These are phyloP conservation scores for Acacia acuminata DNA, from an alignment of 306 rosid genomes.

Conservation along the genomic window DNA sequence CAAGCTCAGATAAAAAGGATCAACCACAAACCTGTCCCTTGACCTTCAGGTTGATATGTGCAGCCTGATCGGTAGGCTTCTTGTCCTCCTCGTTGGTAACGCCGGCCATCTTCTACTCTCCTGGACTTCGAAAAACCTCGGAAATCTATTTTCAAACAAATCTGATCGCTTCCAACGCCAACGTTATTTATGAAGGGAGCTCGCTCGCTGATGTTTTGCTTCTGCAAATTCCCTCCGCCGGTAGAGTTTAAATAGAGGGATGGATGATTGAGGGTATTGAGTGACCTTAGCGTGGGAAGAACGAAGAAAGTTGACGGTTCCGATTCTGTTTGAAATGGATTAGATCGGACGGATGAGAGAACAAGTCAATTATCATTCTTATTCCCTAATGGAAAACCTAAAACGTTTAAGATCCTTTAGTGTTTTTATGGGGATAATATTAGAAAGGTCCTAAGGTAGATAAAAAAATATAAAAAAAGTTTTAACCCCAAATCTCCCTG, in stretches of 20 bases:
- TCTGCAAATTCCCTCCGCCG: not conserved
- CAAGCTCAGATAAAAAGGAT: not conserved
- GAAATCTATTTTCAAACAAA: not conserved
- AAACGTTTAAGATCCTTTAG: no score
- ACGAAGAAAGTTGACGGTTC: not conserved
- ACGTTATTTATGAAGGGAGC: not conserved
- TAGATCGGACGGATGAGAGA: not conserved
- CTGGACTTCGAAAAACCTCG: not conserved
- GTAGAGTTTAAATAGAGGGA: not conserved
- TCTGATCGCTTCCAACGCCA: not conserved
- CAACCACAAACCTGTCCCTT: conserved; percentile 68
- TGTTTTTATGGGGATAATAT: no score
- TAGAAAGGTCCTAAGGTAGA: no score
- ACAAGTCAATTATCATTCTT: no score
- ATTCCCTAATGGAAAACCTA: no score
- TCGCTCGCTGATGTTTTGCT: not conserved
- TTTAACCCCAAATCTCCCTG: no score
- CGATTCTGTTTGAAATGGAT: not conserved
- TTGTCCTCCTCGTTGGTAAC: conserved; percentile 58
- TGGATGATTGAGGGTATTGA: not conserved
- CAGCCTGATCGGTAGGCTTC: conserved; percentile 68
- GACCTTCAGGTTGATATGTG: conserved; percentile 83
- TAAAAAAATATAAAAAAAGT: no score
- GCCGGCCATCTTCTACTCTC: conserved; percentile 53
- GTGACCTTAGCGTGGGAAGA: not conserved